A percentile compares a stretch with the other conserved stretches of the same genome.
Conservation (phyloP, 2,329 filamentous ascomycete genomes). For the Clarireedia hainanense region DNA sequence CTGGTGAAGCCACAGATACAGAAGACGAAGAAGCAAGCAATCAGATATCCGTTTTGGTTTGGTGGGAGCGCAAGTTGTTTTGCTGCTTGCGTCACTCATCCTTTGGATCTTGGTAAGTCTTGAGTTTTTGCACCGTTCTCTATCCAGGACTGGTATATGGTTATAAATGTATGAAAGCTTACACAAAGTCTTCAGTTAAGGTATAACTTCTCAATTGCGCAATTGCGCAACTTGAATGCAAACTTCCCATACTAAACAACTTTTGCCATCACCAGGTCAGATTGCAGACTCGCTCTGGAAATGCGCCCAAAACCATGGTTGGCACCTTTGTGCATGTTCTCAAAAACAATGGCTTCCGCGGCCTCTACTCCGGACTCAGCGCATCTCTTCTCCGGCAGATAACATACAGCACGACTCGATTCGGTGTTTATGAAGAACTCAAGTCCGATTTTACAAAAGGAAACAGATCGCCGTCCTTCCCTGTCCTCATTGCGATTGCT, state of each 20-base stretch:
- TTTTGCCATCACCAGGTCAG: constrained; percentile 54
- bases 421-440: constrained; percentile 91
- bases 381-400: constrained; percentile 88
- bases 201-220: constrained; percentile 13
- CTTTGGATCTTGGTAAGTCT: constrained; percentile 74
- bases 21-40: constrained; percentile 20
- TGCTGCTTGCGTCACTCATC: constrained; percentile 87
- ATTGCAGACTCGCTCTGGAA: constrained; percentile 72
- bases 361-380: constrained; percentile 85
- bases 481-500: constrained; percentile 74
- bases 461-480: constrained; percentile 53
- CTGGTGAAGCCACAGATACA: constrained; percentile 12
- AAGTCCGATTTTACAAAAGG: constrained; percentile 60
- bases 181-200: constrained; percentile 17
- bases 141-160: neutral
- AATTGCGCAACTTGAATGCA: neutral
- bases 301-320: constrained; percentile 72
- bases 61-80: constrained; percentile 90
- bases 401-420: constrained; percentile 93
- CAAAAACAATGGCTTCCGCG: constrained; percentile 64
- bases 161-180: constrained; percentile 10
- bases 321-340: constrained; percentile 80
- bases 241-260: constrained; percentile 1
- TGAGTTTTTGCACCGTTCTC: neutral
- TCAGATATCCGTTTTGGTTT: constrained; percentile 82